Percentiles rank a stretch among this genome's conserved stretches.
Evolutionary conservation across 306 rosid genomes (phyloP).

Genomic region (Acacia crassicarpa): DNA sequence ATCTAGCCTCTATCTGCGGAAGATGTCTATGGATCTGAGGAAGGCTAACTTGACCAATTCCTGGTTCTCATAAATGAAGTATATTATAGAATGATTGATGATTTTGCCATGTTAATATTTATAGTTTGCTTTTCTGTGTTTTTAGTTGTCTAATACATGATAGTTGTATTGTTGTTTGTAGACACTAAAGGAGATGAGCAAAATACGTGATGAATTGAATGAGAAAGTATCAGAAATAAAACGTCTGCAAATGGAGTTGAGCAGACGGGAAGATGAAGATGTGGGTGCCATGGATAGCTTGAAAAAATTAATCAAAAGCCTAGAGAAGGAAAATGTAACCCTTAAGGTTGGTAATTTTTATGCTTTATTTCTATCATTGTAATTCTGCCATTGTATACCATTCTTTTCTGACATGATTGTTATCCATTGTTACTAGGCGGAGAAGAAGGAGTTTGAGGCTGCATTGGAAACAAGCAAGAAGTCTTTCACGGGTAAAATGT

Average conservation of each 20-base stretch:
- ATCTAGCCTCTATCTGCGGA: slow-evolving; percentile 2
- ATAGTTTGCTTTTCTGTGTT: slow-evolving; percentile 16
- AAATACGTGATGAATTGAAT: slow-evolving; percentile 57
- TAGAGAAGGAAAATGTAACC: slow-evolving; percentile 70
- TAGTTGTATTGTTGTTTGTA: slow-evolving; percentile 37
- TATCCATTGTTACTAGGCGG: slow-evolving; percentile 50
- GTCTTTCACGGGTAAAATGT: slow-evolving; percentile 35
- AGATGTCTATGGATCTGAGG: not conserved
- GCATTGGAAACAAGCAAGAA: slow-evolving; percentile 52
- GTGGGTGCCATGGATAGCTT: slow-evolving; percentile 44
- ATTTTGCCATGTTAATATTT: not conserved
- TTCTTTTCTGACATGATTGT: slow-evolving; percentile 26
- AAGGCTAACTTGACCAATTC: slow-evolving; percentile 11
- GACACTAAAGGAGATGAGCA: slow-evolving; percentile 56
- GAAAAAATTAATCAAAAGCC: slow-evolving; percentile 55
- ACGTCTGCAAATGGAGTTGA: slow-evolving; percentile 66
- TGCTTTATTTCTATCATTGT: slow-evolving; percentile 12
- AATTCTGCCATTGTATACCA: not conserved
- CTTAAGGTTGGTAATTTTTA: slow-evolving; percentile 69
- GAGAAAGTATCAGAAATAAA: slow-evolving; percentile 63
- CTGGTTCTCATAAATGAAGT: slow-evolving; percentile 9
- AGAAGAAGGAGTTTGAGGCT: slow-evolving; percentile 71
- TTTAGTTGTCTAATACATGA: slow-evolving; percentile 37
- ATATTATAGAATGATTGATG: slow-evolving; percentile 10
- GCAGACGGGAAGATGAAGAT: slow-evolving; percentile 46